Evolutionary conservation across 805 yeast genomes (phyloP).

Genomic region (Pachysolen tannophilus): DNA sequence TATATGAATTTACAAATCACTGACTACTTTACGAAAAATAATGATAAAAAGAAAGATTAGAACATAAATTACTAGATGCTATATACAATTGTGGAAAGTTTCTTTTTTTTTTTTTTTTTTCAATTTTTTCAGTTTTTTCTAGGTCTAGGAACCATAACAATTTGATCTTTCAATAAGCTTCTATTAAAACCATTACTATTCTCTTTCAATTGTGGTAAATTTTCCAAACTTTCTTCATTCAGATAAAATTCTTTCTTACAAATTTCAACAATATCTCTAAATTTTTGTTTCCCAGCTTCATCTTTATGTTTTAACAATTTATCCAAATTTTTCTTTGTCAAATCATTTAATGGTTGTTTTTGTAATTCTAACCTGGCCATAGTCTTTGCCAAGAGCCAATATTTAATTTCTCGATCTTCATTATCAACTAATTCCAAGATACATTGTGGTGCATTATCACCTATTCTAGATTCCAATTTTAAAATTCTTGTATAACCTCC

Average conservation of each 20-base stretch:
- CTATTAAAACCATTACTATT: constrained; percentile 7
- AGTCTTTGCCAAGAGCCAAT: constrained; percentile 71
- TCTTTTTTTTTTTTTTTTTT: too few relatives aligned
- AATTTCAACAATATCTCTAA: constrained; percentile 54
- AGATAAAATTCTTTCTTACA: constrained; percentile 39
- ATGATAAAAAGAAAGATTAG: too few relatives aligned
- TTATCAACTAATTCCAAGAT: constrained; percentile 78
- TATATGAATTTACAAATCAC: constrained; percentile 44
- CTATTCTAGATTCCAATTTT: constrained; percentile 75
- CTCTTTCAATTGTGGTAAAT: constrained; percentile 22
- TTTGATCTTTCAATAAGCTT: constrained; percentile 1
- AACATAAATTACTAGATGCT: too few relatives aligned
- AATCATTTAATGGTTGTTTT: constrained; percentile 39
- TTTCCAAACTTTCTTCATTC: constrained; percentile 10
- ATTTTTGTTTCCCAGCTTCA: constrained; percentile 42
- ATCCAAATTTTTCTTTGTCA: constrained; percentile 50
- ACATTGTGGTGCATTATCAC: constrained; percentile 88
- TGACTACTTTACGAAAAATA: constrained; percentile 35
- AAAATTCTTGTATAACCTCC: constrained; percentile 87
- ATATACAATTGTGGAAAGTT: too few relatives aligned
- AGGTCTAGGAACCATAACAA: constrained; percentile 24
- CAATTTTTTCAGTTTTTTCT: too few relatives aligned
- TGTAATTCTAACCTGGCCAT: constrained; percentile 76
- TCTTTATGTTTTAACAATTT: constrained; percentile 40
- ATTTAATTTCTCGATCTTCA: constrained; percentile 50